Base-by-base conservation (phyloP, 805 yeast genomes). In the Teunomyces gatunensis region DNA sequence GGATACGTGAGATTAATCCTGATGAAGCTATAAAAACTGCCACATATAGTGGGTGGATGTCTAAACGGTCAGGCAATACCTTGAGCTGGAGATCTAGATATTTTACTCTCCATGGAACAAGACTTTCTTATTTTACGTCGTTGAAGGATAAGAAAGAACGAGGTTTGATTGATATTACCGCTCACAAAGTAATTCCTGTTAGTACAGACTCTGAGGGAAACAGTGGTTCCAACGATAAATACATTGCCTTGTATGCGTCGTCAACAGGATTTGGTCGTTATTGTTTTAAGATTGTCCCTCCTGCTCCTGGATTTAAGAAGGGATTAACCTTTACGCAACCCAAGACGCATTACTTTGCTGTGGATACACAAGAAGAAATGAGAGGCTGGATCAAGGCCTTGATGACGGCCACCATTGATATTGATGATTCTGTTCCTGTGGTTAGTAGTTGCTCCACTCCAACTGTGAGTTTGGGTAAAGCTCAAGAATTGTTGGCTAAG, bases 291-390 rank as follows among this genome's bases (percentile, higher is more conserved):
- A 65, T 94, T 10, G 81, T 91, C 3, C 99, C 99, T 7, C 99
- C 99, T 0, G 96, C 96, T 2, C 98, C 98, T 0, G 99, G 99
- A 0, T 88, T 92, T 45, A 84, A 85, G 54, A 92, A 91, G 68
- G 98, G 98, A 0, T 79, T 94, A 48, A 91, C 96, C 0, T 94
- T 94, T 65, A 94, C 99, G 0, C 96, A 91, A 54, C 99, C 96
- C 25, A 89, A 90, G 55, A 87, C 90, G 6, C 99, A 94, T 60
- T 94, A 86, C 65, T 94, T 94, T 76, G 97, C 98, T 0, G 97
- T 92, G 39, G 97, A 94, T 43, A 78, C 89, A 0, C 80, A 77
- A 48, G 96, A 89, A 43, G 98, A 92, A 53, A 87, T 92, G 96
- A 78, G 96, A 61, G 79, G 78, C 2, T 94, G 99, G 99, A 83